Evolutionary conservation across 129 eudicot genomes (phyloP).

Genomic region (Pittosporum tobira): DNA sequence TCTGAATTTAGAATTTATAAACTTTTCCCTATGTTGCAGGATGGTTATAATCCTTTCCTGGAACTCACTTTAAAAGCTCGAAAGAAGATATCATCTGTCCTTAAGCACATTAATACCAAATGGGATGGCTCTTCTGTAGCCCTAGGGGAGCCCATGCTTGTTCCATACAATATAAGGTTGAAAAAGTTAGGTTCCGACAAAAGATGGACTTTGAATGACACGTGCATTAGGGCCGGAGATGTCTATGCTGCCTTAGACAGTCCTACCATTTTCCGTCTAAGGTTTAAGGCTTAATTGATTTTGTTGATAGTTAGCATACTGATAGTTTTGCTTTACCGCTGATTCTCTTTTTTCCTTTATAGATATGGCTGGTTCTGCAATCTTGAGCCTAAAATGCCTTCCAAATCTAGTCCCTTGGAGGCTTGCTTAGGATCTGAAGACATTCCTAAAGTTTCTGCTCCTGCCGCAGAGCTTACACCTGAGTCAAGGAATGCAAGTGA

Average conservation of each 20-base stretch:
- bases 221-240: slow-evolving; percentile 48
- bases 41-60: slow-evolving; percentile 76
- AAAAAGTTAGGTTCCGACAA: slow-evolving; percentile 18
- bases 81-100: slow-evolving; percentile 77
- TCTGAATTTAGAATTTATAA: background rate
- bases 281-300: slow-evolving; percentile 31
- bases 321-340: slow-evolving; percentile 6
- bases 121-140: slow-evolving; percentile 65
- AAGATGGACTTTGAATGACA: slow-evolving; percentile 65
- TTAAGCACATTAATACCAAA: slow-evolving; percentile 59
- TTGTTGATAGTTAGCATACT: background rate
- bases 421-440: slow-evolving; percentile 23
- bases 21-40: slow-evolving; percentile 28
- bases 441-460: slow-evolving; percentile 9
- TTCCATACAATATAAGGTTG: slow-evolving; percentile 38
- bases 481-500: slow-evolving; percentile 13
- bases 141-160: slow-evolving; percentile 50
- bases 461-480: slow-evolving; percentile 11
- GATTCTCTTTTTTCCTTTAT: slow-evolving; percentile 16
- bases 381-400: slow-evolving; percentile 21
- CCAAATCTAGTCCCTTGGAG: slow-evolving; percentile 20
- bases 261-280: slow-evolving; percentile 70
- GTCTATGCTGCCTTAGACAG: slow-evolving; percentile 49
- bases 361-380: slow-evolving; percentile 81
- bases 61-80: slow-evolving; percentile 72